Evolutionary conservation across 805 yeast species (phyloP), one percentile per base, ranked within the genome.

Genomic region (Lachancea fermentati): DNA sequence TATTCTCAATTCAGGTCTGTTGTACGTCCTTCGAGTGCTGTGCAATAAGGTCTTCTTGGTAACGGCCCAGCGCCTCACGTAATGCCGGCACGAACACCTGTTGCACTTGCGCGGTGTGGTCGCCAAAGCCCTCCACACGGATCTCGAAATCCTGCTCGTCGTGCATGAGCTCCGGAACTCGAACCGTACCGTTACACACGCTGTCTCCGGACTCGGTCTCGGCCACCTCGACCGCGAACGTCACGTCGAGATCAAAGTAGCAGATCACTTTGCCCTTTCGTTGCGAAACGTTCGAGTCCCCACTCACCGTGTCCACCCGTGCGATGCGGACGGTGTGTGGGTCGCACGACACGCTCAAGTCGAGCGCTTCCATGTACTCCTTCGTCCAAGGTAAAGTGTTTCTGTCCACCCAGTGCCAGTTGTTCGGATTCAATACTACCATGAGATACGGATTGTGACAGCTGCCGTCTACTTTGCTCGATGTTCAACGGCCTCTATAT

Each of bases 281-380:
- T 61, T 85, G 91, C 16, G 86, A 79, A 11, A 85, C 89, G 52
- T 84, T 85, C 51, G 93, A 82, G 58, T 85, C 93, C 16, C 94
- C 94, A 5, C 67, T 60, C 3, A 81, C 64, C 65, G 9, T 77
- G 58, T 2, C 68, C 53, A 14, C 62, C 62, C 32, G 79, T 6
- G 60, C 47, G 22, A 65, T 58, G n/a, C 37, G 47, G 24, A 46
- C 50, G 5, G 46, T 37, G 19, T 54, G 46, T 32, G 52, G 48
- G 3, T 52, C 51, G 6, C 39, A 39, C 5, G 46, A 43, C 14
- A 54, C 41, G 4, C 11, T 25, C 14, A 35, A 15, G 5, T 30
- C 15, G 17, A 39, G 24, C 18, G 63, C 60, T 22, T 66, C 55
- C 43, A 79, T 65, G 56, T 78, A 78, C 11, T 59, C 57, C 49